Percentiles rank a stretch among this genome's conserved stretches.
Conservation (phyloP, 2,329 filamentous ascomycete species). For the Hymenoscyphus fraxineus region DNA sequence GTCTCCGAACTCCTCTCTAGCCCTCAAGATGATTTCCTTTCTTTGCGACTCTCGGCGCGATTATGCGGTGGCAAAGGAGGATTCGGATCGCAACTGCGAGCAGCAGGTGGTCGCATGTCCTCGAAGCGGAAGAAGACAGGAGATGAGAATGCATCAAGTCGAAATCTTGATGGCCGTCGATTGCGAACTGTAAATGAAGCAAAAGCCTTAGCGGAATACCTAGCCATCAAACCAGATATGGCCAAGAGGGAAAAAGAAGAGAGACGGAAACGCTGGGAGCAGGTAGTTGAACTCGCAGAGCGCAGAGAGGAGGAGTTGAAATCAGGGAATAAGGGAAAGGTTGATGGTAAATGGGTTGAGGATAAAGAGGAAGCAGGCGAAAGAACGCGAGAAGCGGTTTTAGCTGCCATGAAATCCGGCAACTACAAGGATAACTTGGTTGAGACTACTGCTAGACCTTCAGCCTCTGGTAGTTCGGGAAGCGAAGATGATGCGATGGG, state of each 20-base stretch:
- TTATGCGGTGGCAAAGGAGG: conserved; percentile 94
- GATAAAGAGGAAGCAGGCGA: conserved; percentile 87
- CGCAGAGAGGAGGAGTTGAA: conserved; percentile 78
- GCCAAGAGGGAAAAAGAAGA: conserved; percentile 89
- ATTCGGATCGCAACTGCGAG: conserved; percentile 94
- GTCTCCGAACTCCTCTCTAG: conserved; percentile 60
- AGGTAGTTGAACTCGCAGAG: conserved; percentile 82
- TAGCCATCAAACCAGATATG: conserved; percentile 96
- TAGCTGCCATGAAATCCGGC: conserved; percentile 64
- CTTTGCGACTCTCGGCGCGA: conserved; percentile 74
- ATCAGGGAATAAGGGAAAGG: conserved; percentile 63
- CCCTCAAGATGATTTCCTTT: conserved; percentile 64
- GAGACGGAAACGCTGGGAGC: conserved; percentile 78
- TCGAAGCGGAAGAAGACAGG: conserved; percentile 79
- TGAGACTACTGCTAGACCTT: conserved; percentile 40
- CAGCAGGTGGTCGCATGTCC: conserved; percentile 96
- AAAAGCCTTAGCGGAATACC: conserved; percentile 89
- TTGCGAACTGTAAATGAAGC: conserved; percentile 91
- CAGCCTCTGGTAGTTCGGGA: conserved; percentile 30
- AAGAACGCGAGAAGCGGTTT: conserved; percentile 72
- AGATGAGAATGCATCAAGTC: conserved; percentile 83
- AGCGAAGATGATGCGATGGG: conserved; percentile 34
- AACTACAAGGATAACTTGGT: conserved; percentile 59
- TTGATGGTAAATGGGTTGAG: conserved; percentile 93
- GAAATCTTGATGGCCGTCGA: conserved; percentile 87